These are phyloP conservation scores for Asclepias syriaca DNA, from an alignment of 257 asterid genomes.

Conservation along the genomic window DNA sequence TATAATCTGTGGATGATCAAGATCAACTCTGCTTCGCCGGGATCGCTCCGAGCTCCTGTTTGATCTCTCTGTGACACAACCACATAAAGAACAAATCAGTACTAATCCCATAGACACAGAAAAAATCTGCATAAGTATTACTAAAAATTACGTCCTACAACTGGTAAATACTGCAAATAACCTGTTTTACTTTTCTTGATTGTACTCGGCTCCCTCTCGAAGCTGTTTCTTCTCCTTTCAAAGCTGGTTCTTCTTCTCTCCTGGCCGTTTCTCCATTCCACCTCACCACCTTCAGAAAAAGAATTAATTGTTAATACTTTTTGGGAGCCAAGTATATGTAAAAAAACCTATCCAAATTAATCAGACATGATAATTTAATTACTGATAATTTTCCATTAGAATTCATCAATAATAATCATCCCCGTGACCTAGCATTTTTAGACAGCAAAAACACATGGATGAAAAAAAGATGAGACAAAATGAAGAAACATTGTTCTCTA, in stretches of 20 bases:
- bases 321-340: constrained; percentile 17
- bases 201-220: constrained; percentile 76
- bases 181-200: constrained; percentile 81
- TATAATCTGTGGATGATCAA: constrained; percentile 92
- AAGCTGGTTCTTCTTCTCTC: constrained; percentile 77
- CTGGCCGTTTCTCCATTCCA: constrained; percentile 75
- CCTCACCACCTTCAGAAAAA: constrained; percentile 50
- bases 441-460: constrained; percentile 31
- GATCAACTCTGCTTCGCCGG: constrained; percentile 69
- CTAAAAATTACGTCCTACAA: neutral
- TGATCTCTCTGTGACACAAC: constrained; percentile 63
- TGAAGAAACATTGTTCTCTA: neutral
- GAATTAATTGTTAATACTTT: constrained; percentile 15
- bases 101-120: constrained; percentile 1
- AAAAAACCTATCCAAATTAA: constrained; percentile 1
- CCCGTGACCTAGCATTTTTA: neutral
- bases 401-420: neutral
- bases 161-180: constrained; percentile 8
- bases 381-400: neutral
- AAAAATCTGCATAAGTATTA: neutral
- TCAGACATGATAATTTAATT: neutral
- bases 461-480: constrained; percentile 31
- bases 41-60: constrained; percentile 52
- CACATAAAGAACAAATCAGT: constrained; percentile 8
- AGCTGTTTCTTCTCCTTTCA: constrained; percentile 67